Evolutionary conservation across 2,329 filamentous ascomycete species (phyloP), one percentile per base, ranked within the genome.

Genomic region (Scortechinia acanthostroma): DNA sequence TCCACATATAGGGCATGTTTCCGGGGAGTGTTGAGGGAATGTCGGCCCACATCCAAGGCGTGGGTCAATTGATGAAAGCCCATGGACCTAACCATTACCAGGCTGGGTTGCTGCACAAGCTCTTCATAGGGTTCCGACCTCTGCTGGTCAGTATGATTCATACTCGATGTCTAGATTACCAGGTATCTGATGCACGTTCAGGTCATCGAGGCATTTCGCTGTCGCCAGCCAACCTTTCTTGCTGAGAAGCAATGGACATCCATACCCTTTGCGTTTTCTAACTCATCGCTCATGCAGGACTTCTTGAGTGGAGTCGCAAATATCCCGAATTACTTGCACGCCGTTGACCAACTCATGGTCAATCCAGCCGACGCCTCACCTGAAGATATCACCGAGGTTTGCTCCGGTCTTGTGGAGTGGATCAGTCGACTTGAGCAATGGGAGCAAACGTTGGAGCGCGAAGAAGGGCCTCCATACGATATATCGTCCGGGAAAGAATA

Each of bases 71-170:
- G 5, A 59, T 70, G 42, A 53, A 61, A 43, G 48, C 56, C 1
- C 54, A 56, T 17, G 47, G 51, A 0, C 59, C 64, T 0, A 51
- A 53, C 4, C 49, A 49, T 4, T 68, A 63, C 42, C 49, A 50
- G 3, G 53, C 54, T 2, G 64, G 62, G 1, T 46, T 57, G n/a
- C 49, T 61, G 0, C 64, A 69, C 40, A 55, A 53, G 23, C 51
- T 69, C 0, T 69, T 68, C 43, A 51, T 64, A 1, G 66, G 65
- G 0, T 64, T 64, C 42, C 52, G 66, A n/a, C 63, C 66, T 4
- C 49, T 63, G 4, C 50, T 68, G 22, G 65, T 66, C 52, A 30
- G 61, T 22, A 43, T 22, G 10, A 23, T 14, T 15, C 21, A n/a
- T n/a, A n/a, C 25, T 30, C n/a, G 10, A 10, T 30, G 20, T 3